A percentile compares a stretch with the other conserved stretches of the same genome.
Conservation (phyloP, 768 basidiomycete genomes). For the Suillus decipiens region DNA sequence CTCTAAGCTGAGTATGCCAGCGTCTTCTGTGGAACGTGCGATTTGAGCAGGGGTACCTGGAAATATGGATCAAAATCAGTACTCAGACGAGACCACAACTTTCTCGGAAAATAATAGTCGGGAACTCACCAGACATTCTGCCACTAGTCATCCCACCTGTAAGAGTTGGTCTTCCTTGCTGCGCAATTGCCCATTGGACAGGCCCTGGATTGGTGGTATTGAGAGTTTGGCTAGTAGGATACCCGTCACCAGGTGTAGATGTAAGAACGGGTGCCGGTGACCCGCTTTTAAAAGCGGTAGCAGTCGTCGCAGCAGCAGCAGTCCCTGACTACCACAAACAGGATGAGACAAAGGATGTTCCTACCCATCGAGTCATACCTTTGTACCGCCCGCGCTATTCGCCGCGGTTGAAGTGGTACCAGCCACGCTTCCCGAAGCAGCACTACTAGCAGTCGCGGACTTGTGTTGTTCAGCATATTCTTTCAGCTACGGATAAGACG, state of each 20-base stretch:
- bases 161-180: constrained; percentile 68
- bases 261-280: constrained; percentile 40
- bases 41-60: constrained; percentile 77
- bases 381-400: constrained; percentile 2
- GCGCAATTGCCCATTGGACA: constrained; percentile 58
- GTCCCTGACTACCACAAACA: constrained; percentile 6
- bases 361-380: background rate
- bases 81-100: background rate
- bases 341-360: constrained; percentile 5
- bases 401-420: constrained; percentile 2
- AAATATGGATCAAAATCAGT: background rate
- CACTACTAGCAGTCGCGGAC: constrained; percentile 17
- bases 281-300: constrained; percentile 30
- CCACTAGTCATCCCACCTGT: constrained; percentile 73
- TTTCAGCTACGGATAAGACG: background rate
- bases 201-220: constrained; percentile 63
- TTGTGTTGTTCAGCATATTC: constrained; percentile 44
- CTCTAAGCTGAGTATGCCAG: constrained; percentile 57
- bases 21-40: constrained; percentile 62
- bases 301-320: constrained; percentile 16
- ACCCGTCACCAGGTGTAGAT: constrained; percentile 42
- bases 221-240: constrained; percentile 66
- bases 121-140: constrained; percentile 58
- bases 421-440: constrained; percentile 17
- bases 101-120: background rate